phyloP scores from a whole-genome alignment of 371 early-diverging fungal genomes.

The Syncephalis fuscata region DNA sequence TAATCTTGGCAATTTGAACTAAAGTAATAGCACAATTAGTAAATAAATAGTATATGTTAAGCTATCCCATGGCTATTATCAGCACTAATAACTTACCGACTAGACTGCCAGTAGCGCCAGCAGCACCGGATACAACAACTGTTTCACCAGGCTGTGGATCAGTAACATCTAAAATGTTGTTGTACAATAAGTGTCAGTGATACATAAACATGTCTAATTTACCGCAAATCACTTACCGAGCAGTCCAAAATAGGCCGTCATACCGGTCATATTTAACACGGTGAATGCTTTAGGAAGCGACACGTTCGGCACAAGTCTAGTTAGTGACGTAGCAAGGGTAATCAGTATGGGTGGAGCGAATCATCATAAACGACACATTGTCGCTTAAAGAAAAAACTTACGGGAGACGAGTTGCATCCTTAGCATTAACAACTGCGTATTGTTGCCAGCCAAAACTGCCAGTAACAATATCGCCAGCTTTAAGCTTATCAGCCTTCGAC shows the following conservation, averaged over 20 bases:
- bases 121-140: slow-evolving; percentile 32
- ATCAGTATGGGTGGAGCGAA: neutral
- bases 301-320: neutral
- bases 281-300: slow-evolving; percentile 3
- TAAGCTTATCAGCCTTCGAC: slow-evolving; percentile 18
- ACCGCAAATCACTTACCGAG: too few species aligned
- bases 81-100: slow-evolving; percentile 20
- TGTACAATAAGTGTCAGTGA: too few species aligned
- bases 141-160: slow-evolving; percentile 50
- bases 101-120: slow-evolving; percentile 37
- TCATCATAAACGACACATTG: neutral
- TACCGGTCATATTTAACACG: slow-evolving; percentile 34
- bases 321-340: neutral
- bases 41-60: slow-evolving; percentile 1
- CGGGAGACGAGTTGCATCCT: slow-evolving; percentile 16
- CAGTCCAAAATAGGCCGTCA: slow-evolving; percentile 50
- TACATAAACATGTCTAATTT: too few species aligned
- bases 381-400: slow-evolving; percentile 18
- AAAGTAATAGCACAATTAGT: neutral
- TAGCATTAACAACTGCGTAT: slow-evolving; percentile 20
- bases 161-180: slow-evolving; percentile 12
- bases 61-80: too few species aligned
- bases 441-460: slow-evolving; percentile 25
- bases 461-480: slow-evolving; percentile 23
- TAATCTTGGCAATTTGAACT: slow-evolving; percentile 49